Base-by-base conservation (phyloP, 2,329 filamentous ascomycete species). In the Nannizziopsis arthrosporioides region DNA sequence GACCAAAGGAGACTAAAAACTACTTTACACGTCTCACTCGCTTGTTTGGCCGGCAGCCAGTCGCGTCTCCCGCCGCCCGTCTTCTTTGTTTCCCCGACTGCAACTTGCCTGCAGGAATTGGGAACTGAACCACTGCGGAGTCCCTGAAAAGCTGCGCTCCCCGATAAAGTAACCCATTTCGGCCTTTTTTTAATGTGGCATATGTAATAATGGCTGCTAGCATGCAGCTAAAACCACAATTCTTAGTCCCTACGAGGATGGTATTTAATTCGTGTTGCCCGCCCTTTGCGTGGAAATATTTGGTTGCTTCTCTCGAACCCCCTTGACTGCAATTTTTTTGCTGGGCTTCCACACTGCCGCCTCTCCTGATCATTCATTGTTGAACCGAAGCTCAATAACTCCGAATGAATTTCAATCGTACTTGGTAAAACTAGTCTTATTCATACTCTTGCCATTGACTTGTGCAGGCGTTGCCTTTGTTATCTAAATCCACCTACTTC, bases 21-120 rank as follows among this genome's bases (percentile, higher is more conserved):
- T 50, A 53, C 42, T 52, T 51, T 54, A 54, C 52, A 47, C 51
- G 51, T 51, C 47, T 42, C 31, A 32, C 15, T 14, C 6, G 39
- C 37, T 47, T 47, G 37, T 42, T 47, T 47, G 44, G 39, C 27
- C 18, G 10, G 43, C 43, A 39, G 35, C 43, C 43, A 45, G 44
- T 46, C 45, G 45, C 45, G 45, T 47, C 45, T 35, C 45, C 45
- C 38, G 7, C 32, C 40, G 12, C 10, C 34, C 34, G 15, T 2
- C 18, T 19, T 30, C 19, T 27, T n/a, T 42, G 19, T 12, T 27
- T 32, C 19, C n/a, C 31, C 10, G 27, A 17, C 12, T 12, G 19
- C 40, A 30, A 42, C 22, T 42, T 30, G 40, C 22, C 18, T 19
- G 34, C 44, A 18, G 22, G 12, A 19, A 46, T 30, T 17, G 30